Evolutionary conservation across 2,329 filamentous ascomycete genomes (phyloP).

Genomic region (Neonectria punicea): DNA sequence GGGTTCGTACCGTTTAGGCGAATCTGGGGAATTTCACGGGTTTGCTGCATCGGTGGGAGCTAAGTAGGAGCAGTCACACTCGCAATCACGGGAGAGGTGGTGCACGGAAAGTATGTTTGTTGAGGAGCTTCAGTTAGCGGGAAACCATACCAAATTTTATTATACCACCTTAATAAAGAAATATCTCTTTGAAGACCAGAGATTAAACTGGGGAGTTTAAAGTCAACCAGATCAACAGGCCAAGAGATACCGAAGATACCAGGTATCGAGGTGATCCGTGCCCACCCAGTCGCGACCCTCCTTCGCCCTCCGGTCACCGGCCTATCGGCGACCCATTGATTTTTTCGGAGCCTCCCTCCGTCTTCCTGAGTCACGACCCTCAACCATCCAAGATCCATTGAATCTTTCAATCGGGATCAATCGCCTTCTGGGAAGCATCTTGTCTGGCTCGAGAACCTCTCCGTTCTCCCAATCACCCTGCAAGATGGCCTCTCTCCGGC

Average conservation of each 20-base stretch:
- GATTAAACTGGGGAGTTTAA: no score
- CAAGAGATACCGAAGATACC: constrained; percentile 19
- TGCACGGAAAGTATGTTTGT: neutral
- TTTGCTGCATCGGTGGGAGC: constrained; percentile 17
- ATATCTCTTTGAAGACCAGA: neutral
- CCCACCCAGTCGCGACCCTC: constrained; percentile 25
- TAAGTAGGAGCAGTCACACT: constrained; percentile 8
- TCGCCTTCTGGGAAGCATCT: constrained; percentile 39
- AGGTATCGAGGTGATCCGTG: constrained; percentile 37
- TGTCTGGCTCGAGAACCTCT: constrained; percentile 37
- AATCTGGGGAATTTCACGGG: constrained; percentile 35
- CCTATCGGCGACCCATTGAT: constrained; percentile 37
- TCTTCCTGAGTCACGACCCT: constrained; percentile 40
- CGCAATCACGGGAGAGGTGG: neutral
- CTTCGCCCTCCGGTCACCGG: constrained; percentile 42
- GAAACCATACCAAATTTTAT: neutral
- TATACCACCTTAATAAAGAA: neutral
- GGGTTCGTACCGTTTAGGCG: constrained; percentile 16
- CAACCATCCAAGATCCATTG: constrained; percentile 28
- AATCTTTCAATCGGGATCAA: constrained; percentile 34
- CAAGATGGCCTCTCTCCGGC: constrained; percentile 59
- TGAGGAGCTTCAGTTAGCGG: neutral
- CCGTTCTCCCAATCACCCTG: constrained; percentile 33
- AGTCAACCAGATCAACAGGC: neutral
- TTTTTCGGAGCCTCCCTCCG: constrained; percentile 39